phyloP scores from a whole-genome alignment of 2,329 filamentous ascomycete genomes.

The Colletotrichum sp. region DNA sequence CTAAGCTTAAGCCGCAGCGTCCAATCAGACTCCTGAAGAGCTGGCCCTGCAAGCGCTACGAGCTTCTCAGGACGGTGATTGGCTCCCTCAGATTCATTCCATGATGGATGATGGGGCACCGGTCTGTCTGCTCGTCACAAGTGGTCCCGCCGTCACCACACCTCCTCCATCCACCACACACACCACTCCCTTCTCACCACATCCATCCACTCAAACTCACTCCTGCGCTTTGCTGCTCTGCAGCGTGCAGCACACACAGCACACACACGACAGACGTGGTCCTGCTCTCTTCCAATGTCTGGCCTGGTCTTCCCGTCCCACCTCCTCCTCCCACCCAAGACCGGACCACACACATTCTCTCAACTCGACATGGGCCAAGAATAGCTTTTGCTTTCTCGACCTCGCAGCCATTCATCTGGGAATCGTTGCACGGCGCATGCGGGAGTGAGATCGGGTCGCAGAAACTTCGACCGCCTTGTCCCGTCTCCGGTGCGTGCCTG shows the following conservation, averaged over 20 bases:
- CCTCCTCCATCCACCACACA: neutral
- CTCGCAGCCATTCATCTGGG: conserved; percentile 9
- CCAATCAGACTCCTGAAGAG: conserved; percentile 38
- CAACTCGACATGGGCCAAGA: conserved; percentile 10
- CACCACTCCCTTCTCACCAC: neutral
- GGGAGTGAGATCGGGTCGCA: conserved; percentile 21
- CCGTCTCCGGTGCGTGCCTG: neutral
- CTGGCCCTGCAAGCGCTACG: conserved; percentile 30
- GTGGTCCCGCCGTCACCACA: neutral
- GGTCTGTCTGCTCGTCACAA: neutral
- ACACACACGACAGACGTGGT: neutral
- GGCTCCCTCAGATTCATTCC: conserved; percentile 26
- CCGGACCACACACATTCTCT: neutral
- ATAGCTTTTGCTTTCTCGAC: conserved; percentile 12
- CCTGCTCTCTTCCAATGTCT: neutral
- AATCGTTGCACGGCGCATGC: conserved; percentile 16
- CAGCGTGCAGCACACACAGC: neutral
- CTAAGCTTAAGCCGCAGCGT: conserved; percentile 30
- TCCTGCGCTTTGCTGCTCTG: neutral
- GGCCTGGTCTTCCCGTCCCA: conserved; percentile 16
- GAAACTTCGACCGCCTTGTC: conserved; percentile 11
- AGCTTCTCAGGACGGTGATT: conserved; percentile 27
- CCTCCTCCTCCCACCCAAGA: neutral
- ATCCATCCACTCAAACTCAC: neutral
- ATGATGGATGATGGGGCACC: neutral